Percentiles rank a stretch among this genome's conserved stretches.
Conservation (phyloP, 208 protist species). For the Leishmania amazonensis region DNA sequence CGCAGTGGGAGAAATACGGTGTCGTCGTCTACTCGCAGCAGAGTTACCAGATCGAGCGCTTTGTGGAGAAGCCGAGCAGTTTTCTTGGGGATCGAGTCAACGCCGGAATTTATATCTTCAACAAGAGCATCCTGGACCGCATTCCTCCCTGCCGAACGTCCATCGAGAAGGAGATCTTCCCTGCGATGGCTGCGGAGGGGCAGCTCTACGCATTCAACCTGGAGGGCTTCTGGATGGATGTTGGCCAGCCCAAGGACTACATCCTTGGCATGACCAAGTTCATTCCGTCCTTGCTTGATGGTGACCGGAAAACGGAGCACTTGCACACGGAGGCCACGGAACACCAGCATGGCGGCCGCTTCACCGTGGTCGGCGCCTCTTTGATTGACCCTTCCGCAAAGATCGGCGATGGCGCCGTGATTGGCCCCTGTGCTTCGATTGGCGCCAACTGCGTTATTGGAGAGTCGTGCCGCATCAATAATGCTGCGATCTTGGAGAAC, state of each 20-base stretch:
- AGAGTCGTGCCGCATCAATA: constrained; percentile 78
- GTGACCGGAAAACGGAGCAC: constrained; percentile 29
- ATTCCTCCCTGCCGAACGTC: constrained; percentile 93
- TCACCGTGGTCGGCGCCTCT: constrained; percentile 73
- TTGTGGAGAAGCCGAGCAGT: constrained; percentile 96
- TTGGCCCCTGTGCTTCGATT: constrained; percentile 97
- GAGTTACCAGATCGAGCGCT: constrained; percentile 87
- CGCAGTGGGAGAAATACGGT: constrained; percentile 98
- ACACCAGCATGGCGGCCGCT: constrained; percentile 23
- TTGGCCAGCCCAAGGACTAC: constrained; percentile 97
- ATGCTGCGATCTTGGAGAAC: constrained; percentile 90
- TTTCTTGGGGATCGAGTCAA: constrained; percentile 98
- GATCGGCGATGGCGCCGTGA: constrained; percentile 92
- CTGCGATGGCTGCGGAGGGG: constrained; percentile 91
- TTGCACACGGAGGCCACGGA: constrained; percentile 40
- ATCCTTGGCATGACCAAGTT: constrained; percentile 90
- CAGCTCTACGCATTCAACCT: constrained; percentile 96
- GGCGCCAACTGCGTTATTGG: constrained; percentile 94
- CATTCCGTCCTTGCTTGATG: constrained; percentile 68
- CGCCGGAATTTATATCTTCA: constrained; percentile 97
- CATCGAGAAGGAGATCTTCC: constrained; percentile 98
- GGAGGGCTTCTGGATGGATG: constrained; percentile 98
- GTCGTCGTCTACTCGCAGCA: constrained; percentile 95
- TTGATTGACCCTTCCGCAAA: constrained; percentile 91
- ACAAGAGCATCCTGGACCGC: constrained; percentile 94